Conservation (phyloP, 108 stramenopile genomes). For the Stephanodiscus minutulus region DNA sequence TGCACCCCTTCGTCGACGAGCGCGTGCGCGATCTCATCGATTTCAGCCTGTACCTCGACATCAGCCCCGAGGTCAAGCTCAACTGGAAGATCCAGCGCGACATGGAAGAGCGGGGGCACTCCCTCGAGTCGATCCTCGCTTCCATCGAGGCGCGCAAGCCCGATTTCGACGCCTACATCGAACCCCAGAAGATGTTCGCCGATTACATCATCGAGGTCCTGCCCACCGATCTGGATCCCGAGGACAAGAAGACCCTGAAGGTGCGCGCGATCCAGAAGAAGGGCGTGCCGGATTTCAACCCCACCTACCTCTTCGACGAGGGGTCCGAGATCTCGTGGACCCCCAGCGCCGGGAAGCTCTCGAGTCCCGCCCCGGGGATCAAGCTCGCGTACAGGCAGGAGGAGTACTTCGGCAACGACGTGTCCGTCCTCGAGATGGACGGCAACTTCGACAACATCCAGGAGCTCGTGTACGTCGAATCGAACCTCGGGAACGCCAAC, state of each 20-base stretch:
- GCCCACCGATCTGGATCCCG: conserved; percentile 90
- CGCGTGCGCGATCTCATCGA: conserved; percentile 95
- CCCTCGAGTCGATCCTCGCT: conserved; percentile 94
- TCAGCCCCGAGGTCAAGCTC: conserved; percentile 95
- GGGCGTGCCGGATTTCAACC: conserved; percentile 87
- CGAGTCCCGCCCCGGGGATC: conserved; percentile 92
- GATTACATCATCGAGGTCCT: conserved; percentile 96
- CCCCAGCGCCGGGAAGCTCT: conserved; percentile 88
- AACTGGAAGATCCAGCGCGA: conserved; percentile 99
- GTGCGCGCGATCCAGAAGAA: conserved; percentile 96
- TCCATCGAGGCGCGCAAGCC: conserved; percentile 96
- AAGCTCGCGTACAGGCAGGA: conserved; percentile 93
- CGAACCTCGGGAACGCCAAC: conserved; percentile 89
- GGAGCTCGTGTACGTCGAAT: conserved; percentile 94
- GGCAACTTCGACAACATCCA: conserved; percentile 97
- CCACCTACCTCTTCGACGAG: conserved; percentile 95
- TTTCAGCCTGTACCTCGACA: conserved; percentile 98
- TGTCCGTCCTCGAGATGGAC: conserved; percentile 93
- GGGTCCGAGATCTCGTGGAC: conserved; percentile 91
- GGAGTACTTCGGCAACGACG: conserved; percentile 83
- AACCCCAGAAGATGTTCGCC: conserved; percentile 91
- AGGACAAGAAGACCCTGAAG: conserved; percentile 95
- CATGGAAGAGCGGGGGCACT: conserved; percentile 97
- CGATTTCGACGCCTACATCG: conserved; percentile 97
- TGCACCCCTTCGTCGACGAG: conserved; percentile 95